These are phyloP conservation scores for Raphanus sativus DNA, from an alignment of 345 rosid genomes.

Conservation along the genomic window DNA sequence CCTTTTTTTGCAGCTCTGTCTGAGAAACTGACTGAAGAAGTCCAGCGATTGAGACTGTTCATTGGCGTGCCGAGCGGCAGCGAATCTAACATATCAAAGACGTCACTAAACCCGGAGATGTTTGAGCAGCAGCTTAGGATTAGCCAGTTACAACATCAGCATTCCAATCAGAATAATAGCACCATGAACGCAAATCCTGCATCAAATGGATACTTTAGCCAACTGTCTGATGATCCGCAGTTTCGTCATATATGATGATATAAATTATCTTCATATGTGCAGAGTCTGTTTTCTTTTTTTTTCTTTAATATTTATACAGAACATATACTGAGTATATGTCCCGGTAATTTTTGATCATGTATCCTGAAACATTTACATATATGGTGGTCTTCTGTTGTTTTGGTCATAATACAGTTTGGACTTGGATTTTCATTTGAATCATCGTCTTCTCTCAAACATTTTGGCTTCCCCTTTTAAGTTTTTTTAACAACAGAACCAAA, in stretches of 20 bases:
- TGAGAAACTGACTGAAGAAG: slow-evolving; percentile 49
- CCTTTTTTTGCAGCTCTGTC: slow-evolving; percentile 45
- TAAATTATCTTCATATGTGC: slow-evolving; percentile 11
- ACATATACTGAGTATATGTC: slow-evolving; percentile 1
- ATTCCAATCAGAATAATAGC: slow-evolving; percentile 15
- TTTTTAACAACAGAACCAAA: neutral
- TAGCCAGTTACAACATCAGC: slow-evolving; percentile 38
- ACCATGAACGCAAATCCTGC: slow-evolving; percentile 7
- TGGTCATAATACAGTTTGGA: slow-evolving; percentile 16
- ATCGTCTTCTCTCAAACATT: neutral
- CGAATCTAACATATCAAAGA: slow-evolving; percentile 8
- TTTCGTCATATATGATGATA: neutral
- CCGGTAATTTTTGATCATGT: neutral
- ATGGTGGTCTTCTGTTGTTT: slow-evolving; percentile 7
- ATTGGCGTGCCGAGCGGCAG: slow-evolving; percentile 42
- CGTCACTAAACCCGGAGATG: slow-evolving; percentile 34
- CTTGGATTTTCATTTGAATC: neutral
- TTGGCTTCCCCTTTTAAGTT: neutral
- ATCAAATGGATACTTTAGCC: slow-evolving; percentile 14
- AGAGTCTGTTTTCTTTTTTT: slow-evolving; percentile 22
- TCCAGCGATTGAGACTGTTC: slow-evolving; percentile 43
- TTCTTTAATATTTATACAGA: neutral
- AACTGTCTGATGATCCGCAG: neutral
- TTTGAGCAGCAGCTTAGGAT: slow-evolving; percentile 36
- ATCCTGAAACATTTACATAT: slow-evolving; percentile 12